phyloP scores from a whole-genome alignment of 169 alveolate genomes.

The Babesia sp. region DNA sequence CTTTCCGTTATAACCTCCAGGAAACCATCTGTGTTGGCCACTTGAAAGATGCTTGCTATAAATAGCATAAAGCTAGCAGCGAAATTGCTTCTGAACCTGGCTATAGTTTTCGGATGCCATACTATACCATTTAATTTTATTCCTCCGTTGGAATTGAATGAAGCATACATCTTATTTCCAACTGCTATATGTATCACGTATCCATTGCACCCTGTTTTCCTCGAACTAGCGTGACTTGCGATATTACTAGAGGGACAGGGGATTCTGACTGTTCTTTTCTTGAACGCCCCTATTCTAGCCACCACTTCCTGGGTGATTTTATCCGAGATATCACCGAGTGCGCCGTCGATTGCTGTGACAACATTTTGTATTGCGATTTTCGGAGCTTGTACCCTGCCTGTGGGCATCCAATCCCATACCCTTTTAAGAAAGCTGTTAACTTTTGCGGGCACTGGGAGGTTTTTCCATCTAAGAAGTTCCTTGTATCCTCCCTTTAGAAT shows the following conservation, averaged over 20 bases:
- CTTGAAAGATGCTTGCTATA: conserved; percentile 29
- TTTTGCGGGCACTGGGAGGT: conserved; percentile 33
- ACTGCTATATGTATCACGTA: background rate
- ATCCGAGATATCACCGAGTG: conserved; percentile 6
- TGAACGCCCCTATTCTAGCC: background rate
- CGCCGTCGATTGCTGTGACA: conserved; percentile 2
- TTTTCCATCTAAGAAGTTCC: conserved; percentile 28
- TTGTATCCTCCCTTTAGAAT: conserved; percentile 54
- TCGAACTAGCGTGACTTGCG: background rate
- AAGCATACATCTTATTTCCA: background rate
- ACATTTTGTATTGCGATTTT: conserved; percentile 25
- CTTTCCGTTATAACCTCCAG: conserved; percentile 21
- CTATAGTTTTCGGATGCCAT: conserved; percentile 24
- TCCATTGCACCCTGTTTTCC: background rate
- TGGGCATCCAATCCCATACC: conserved; percentile 15
- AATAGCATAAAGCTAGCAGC: conserved; percentile 9
- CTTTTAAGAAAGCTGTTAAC: conserved; percentile 4
- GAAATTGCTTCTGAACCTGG: conserved; percentile 2
- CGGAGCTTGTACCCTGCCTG: conserved; percentile 14
- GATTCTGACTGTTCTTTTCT: background rate
- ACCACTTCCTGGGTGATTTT: background rate
- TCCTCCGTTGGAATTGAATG: conserved; percentile 45
- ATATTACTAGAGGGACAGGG: background rate
- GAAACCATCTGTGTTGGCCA: conserved; percentile 42
- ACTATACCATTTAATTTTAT: conserved; percentile 47